Evolutionary conservation across 2,329 filamentous ascomycete species (phyloP).

Genomic region (Grosmannia serpens): DNA sequence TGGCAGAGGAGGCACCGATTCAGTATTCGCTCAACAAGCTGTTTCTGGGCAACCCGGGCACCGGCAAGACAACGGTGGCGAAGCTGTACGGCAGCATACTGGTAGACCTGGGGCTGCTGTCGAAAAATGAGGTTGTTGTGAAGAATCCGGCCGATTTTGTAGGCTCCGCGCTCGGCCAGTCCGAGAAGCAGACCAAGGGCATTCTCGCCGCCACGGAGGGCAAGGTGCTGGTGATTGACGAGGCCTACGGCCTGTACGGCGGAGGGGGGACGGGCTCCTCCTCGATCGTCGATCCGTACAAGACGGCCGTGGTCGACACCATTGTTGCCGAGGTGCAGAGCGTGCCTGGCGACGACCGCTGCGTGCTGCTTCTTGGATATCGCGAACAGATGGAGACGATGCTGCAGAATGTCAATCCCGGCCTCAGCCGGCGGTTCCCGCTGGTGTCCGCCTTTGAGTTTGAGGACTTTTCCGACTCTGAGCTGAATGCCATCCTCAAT

Average conservation of each 20-base stretch:
- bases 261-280: constrained; percentile 15
- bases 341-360: constrained; percentile 58
- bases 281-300: constrained; percentile 30
- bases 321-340: constrained; percentile 65
- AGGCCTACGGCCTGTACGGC: constrained; percentile 57
- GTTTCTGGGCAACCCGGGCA: constrained; percentile 62
- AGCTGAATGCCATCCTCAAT: constrained; percentile 48
- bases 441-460: constrained; percentile 53
- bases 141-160: constrained; percentile 69
- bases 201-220: constrained; percentile 56
- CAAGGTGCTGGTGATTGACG: constrained; percentile 71
- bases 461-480: constrained; percentile 51
- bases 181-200: constrained; percentile 59
- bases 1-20: constrained; percentile 46
- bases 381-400: constrained; percentile 57
- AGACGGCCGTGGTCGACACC: constrained; percentile 57
- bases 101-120: constrained; percentile 54
- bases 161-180: constrained; percentile 49
- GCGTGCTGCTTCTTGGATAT: constrained; percentile 61
- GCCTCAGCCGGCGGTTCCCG: constrained; percentile 54
- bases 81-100: constrained; percentile 62
- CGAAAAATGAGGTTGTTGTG: constrained; percentile 57
- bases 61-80: constrained; percentile 65
- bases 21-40: constrained; percentile 55
- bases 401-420: constrained; percentile 65